Evolutionary conservation across 805 yeast genomes (phyloP).

Genomic region (Zygotorulaspora danielsina): DNA sequence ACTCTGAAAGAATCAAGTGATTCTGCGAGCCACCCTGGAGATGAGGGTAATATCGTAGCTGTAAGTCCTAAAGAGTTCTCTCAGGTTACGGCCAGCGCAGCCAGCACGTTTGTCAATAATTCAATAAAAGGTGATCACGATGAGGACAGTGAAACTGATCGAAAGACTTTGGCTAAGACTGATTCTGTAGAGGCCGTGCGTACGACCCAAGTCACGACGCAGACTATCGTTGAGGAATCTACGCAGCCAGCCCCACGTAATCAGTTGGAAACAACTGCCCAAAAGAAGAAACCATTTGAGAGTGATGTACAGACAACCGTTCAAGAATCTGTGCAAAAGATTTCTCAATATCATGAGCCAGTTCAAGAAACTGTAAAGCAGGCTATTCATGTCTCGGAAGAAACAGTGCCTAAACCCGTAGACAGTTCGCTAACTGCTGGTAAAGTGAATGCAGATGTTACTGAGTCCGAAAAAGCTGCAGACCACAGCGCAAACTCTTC

Average conservation of each 20-base stretch:
- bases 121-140: constrained; percentile 5
- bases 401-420: background rate
- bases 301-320: background rate
- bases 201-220: background rate
- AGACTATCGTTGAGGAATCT: background rate
- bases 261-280: background rate
- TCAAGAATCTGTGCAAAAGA: background rate
- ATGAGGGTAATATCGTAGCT: background rate
- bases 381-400: background rate
- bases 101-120: constrained; percentile 8
- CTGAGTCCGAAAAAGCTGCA: background rate
- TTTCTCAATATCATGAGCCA: background rate
- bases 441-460: background rate
- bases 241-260: background rate
- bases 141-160: constrained; percentile 1
- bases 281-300: background rate
- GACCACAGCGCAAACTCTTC: constrained; percentile 15
- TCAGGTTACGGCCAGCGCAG: constrained; percentile 11
- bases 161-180: background rate
- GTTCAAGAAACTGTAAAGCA: background rate
- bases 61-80: constrained; percentile 5
- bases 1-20: background rate
- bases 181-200: background rate
- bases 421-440: background rate
- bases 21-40: background rate